Evolutionary conservation across 2,329 filamentous ascomycete species (phyloP), one percentile per base, ranked within the genome.

Genomic region (Westerdykella sp.): DNA sequence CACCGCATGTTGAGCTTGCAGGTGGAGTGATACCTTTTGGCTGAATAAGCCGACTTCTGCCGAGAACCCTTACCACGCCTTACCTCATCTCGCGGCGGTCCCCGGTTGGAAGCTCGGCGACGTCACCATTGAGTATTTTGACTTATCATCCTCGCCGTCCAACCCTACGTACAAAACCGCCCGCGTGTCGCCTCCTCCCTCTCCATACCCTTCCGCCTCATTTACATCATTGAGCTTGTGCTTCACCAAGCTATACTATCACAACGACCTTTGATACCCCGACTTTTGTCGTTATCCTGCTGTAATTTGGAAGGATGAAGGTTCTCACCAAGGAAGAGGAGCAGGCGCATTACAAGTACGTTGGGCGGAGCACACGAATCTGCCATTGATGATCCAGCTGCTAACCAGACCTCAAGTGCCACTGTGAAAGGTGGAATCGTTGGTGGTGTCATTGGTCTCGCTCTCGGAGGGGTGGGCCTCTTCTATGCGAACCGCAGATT

Each of bases 291-390:
- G 22, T n/a, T 34, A 16, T 39, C 31, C 34, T 30, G 10, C n/a
- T 10, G 14, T 35, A 28, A 47, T 40, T 42, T 18, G 16, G 52
- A 57, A 45, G 9, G 1, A 98, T 97, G 93, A 97, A 96, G 84
- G 76, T 97, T 64, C 78, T 97, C 66, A 94, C 86, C 59, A 88
- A 91, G 67, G 88, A 96, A 79, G 87, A 96, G 73, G 90, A 96
- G 72, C 68, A 76, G 47, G 86, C 79, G 42, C 90, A 96, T 78
- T 95, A 94, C 79, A 72, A 75, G 79, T 81, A 70, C 40, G 71
- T 53, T 7, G 34, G 15, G 11, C 46, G 15, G 34, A 14, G 39
- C 28, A 7, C 25, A 7, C 30, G 7, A 5, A 3, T 3, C 9
- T 35, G 7, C 32, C 16, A 35, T 21, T 21, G 18, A 21, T 21